Evolutionary conservation across 2,329 filamentous ascomycete species (phyloP).

Genomic region (Trichoderma gracile): DNA sequence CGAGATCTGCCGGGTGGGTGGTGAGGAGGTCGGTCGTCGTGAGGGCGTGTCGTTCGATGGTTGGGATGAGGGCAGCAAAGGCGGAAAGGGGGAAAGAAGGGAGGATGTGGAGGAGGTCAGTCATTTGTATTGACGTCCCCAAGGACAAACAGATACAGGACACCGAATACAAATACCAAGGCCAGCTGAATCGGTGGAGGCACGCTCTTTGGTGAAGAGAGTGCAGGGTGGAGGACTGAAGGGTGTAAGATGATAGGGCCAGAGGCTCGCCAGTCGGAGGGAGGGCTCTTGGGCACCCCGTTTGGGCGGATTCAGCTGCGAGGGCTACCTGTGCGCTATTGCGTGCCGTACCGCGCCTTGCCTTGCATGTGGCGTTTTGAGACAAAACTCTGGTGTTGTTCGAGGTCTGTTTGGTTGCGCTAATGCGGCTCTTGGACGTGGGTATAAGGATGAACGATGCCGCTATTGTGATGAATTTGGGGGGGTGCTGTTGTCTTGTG

Average conservation of each 20-base stretch:
- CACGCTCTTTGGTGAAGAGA: not conserved
- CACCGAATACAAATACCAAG: not conserved
- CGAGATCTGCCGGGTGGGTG: conserved; percentile 78
- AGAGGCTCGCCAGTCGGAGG: not conserved
- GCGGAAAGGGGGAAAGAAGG: conserved; percentile 73
- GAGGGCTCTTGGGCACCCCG: not conserved
- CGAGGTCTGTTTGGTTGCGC: not conserved
- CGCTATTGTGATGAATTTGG: not conserved
- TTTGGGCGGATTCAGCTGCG: not conserved
- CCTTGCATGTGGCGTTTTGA: conserved; percentile 20
- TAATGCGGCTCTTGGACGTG: conserved; percentile 8
- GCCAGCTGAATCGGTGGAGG: not conserved
- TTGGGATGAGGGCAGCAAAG: conserved; percentile 74
- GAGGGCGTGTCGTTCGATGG: conserved; percentile 75
- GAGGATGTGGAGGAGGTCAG: conserved; percentile 80
- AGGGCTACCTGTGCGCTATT: not conserved
- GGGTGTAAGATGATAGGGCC: conserved; percentile 26
- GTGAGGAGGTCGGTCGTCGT: conserved; percentile 83
- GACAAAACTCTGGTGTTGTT: not conserved
- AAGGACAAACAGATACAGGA: not conserved
- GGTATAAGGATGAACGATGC: conserved; percentile 9
- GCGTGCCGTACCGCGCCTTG: conserved; percentile 1
- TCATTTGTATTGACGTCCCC: conserved; percentile 57
- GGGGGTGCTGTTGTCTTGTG: not conserved
- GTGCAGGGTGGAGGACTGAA: conserved; percentile 10